Base-by-base conservation (phyloP, 208 protist genomes). In the Acanthamoeba culbertsoni region DNA sequence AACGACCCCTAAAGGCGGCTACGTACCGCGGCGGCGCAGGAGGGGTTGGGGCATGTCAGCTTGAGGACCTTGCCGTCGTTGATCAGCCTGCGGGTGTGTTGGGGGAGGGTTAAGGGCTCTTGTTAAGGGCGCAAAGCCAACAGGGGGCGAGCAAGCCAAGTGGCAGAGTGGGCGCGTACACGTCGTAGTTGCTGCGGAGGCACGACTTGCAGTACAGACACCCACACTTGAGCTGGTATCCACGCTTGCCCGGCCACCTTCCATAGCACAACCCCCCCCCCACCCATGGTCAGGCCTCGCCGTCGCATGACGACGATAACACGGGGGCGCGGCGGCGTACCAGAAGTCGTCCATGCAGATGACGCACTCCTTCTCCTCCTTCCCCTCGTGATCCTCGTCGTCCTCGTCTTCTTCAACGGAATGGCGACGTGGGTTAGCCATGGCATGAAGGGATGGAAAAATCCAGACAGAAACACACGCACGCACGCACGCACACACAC, bases 261-360 rank as follows among this genome's bases (percentile, higher is more conserved):
- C 16, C 16, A 59, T n/a, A 71, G 48, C 48, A 55, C 48, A 55
- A 55, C 18, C 48, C 8, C 48, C 12, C 62, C 33, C 31, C 5
- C 62, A 4, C 31, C 33, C 62, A 71, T 35, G 20, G 26, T 65
- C 2, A 65, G 55, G 7, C 7, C 55, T 7, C 55, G 7, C 55
- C 23, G 18, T 63, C 10, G 2, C 7, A 62, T n/a, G 14, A n/a
- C 55, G 23, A 8, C 20, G 20, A 28, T 18, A 7, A 18, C 55
- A 63, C 7, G 23, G 55, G 55, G 6, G 59, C 28, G n/a, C 28
- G 1, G n/a, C 7, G 59, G 28, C 0, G 35, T 75, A 75, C 84
- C 84, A 91, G 33, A 91, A 91, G 45, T 91, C 84, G 26, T 91
- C 84, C 84, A 91, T 91, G 57, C 84, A 91, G 28, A 91, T 71